Percentiles rank a stretch among this genome's conserved stretches.
Evolutionary conservation across 768 basidiomycete genomes (phyloP).

Genomic region (Russula abietina): DNA sequence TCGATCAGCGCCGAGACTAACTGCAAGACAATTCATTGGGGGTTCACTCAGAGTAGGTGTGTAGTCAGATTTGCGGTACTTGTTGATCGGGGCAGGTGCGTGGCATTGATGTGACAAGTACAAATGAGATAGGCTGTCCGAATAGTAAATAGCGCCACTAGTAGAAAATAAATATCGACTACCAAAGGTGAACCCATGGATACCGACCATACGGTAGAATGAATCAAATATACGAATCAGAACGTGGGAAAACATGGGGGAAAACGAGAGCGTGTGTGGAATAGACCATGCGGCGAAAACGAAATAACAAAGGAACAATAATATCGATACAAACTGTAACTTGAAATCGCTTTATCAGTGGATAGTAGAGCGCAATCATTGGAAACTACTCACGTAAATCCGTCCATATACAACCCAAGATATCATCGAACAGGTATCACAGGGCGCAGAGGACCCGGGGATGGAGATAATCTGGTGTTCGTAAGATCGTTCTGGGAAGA

Average conservation of each 20-base stretch:
- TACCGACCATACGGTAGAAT: conserved; percentile 1
- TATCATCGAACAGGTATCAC: conserved; percentile 16
- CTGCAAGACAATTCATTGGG: neutral
- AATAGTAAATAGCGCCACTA: neutral
- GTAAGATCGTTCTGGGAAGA: conserved; percentile 49
- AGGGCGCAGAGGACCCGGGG: conserved; percentile 7
- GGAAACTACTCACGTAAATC: conserved; percentile 14
- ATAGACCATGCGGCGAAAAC: conserved; percentile 1
- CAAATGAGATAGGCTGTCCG: neutral
- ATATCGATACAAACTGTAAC: conserved; percentile 6
- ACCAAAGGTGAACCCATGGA: conserved; percentile 6
- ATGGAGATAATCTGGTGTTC: conserved; percentile 27
- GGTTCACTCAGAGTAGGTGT: neutral
- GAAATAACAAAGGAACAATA: neutral
- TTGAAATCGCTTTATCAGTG: neutral
- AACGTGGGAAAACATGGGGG: conserved; percentile 1
- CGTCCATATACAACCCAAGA: neutral
- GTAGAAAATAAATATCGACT: conserved; percentile 10
- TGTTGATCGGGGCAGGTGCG: neutral
- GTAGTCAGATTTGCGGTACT: neutral
- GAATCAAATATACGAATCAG: conserved; percentile 5
- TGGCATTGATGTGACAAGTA: neutral
- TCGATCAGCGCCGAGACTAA: conserved; percentile 1
- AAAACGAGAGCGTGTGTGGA: neutral
- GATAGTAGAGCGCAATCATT: neutral